Conservation (phyloP, 768 basidiomycete species). For the Lyophyllum atratum region DNA sequence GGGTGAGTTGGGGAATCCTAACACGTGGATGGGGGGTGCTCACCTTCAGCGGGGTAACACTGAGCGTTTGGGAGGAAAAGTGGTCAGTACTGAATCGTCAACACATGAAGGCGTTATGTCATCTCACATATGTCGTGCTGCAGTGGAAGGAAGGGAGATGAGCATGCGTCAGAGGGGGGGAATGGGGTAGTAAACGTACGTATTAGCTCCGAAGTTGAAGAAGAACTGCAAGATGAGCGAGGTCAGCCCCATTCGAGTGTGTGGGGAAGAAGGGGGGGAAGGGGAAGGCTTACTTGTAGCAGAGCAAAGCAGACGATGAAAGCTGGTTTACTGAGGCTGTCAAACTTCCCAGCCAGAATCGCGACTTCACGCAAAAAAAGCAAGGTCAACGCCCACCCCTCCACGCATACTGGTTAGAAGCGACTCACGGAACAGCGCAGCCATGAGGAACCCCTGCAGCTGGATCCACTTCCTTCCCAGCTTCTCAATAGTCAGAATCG, state of each 20-base stretch:
- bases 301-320: constrained; percentile 77
- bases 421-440: constrained; percentile 63
- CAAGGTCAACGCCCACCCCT: background rate
- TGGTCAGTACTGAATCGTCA: background rate
- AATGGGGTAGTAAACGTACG: constrained; percentile 36
- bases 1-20: background rate
- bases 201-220: constrained; percentile 82
- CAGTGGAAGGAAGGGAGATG: background rate
- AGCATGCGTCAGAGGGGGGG: background rate
- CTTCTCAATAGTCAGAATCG: constrained; percentile 69
- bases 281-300: constrained; percentile 46
- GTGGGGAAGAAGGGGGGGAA: background rate
- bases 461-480: constrained; percentile 78
- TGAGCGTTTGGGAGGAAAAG: constrained; percentile 18
- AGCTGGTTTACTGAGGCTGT: constrained; percentile 50
- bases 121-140: constrained; percentile 54
- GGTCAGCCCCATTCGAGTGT: background rate
- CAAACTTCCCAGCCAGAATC: constrained; percentile 69
- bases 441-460: constrained; percentile 69
- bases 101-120: too few relatives aligned
- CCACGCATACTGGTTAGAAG: background rate
- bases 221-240: constrained; percentile 50
- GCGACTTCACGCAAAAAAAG: constrained; percentile 22
- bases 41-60: constrained; percentile 71
- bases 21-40: background rate